Conservation (phyloP, 2,329 filamentous ascomycete species). For the Sporothrix variecibatus region DNA sequence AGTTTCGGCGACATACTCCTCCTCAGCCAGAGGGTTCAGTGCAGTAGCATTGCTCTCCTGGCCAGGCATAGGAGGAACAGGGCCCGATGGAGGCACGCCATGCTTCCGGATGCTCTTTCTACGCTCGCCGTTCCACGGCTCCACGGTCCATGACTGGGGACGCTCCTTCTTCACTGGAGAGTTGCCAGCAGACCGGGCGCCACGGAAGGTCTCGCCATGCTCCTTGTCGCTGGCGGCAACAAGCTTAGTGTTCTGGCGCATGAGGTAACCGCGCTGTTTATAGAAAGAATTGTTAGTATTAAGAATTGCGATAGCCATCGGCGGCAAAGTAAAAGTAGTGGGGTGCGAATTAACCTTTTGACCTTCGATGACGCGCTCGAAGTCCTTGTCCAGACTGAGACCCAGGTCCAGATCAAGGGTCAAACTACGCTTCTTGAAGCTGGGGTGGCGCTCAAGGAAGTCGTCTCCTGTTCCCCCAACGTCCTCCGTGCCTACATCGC, state of each 20-base stretch:
- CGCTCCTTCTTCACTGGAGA: constrained; percentile 75
- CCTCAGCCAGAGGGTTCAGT: constrained; percentile 68
- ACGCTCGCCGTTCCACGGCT: constrained; percentile 91
- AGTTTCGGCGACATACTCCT: constrained; percentile 59
- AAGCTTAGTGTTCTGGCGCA: constrained; percentile 97
- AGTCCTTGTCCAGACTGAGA: constrained; percentile 86
- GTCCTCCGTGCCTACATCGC: constrained; percentile 45
- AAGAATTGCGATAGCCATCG: constrained; percentile 23
- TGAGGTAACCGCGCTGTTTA: constrained; percentile 93
- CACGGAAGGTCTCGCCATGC: constrained; percentile 52
- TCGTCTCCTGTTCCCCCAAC: constrained; percentile 43
- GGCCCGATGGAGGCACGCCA: constrained; percentile 53
- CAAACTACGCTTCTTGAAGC: constrained; percentile 79
- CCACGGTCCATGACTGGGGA: constrained; percentile 91
- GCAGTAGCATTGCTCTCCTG: constrained; percentile 77
- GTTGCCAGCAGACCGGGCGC: constrained; percentile 63
- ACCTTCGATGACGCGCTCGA: constrained; percentile 90
- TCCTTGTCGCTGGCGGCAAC: constrained; percentile 86
- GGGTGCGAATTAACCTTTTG: constrained; percentile 80
- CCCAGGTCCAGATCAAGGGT: constrained; percentile 80
- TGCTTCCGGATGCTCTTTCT: constrained; percentile 65
- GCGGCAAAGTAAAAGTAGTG: constrained; percentile 32
- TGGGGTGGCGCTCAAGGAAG: constrained; percentile 64
- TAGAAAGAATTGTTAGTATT: constrained; percentile 65
- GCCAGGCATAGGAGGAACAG: constrained; percentile 81